Evolutionary conservation across 768 basidiomycete genomes (phyloP).

Genomic region (Mycena floridula): DNA sequence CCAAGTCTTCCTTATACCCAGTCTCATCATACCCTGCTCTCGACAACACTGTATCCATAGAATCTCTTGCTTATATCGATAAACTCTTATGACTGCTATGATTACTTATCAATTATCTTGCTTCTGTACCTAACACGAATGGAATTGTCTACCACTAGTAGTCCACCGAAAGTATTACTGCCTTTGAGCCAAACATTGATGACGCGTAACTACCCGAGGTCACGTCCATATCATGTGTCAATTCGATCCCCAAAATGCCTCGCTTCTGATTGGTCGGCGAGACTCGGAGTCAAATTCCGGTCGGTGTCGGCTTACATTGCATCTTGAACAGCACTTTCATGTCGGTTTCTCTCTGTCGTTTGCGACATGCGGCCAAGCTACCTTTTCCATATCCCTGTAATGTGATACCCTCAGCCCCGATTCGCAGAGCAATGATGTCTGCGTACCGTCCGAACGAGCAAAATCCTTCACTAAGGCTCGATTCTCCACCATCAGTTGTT

Average conservation of each 20-base stretch:
- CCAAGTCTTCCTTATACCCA: not conserved
- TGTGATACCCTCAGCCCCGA: constrained; percentile 26
- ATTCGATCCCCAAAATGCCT: not conserved
- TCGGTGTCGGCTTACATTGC: not conserved
- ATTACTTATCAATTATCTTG: not conserved
- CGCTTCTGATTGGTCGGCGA: constrained; percentile 3
- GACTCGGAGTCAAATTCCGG: not conserved
- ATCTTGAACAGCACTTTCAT: not conserved
- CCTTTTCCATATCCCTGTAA: constrained; percentile 27
- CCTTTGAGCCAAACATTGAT: not conserved
- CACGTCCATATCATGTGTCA: not conserved
- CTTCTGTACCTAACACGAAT: not conserved
- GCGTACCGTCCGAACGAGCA: constrained; percentile 37
- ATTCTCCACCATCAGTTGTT: constrained; percentile 47
- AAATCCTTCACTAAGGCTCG: constrained; percentile 23
- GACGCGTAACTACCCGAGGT: not conserved
- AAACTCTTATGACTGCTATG: not conserved
- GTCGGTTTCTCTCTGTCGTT: constrained; percentile 13
- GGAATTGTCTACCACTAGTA: not conserved
- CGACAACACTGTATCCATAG: constrained; percentile 1
- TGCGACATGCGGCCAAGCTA: constrained; percentile 23
- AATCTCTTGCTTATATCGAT: not conserved
- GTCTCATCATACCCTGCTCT: constrained; percentile 6
- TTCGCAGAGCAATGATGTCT: constrained; percentile 64
- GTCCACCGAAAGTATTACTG: not conserved